Conservation (phyloP, 208 protist genomes). For the Vickermania spadyakhi region DNA sequence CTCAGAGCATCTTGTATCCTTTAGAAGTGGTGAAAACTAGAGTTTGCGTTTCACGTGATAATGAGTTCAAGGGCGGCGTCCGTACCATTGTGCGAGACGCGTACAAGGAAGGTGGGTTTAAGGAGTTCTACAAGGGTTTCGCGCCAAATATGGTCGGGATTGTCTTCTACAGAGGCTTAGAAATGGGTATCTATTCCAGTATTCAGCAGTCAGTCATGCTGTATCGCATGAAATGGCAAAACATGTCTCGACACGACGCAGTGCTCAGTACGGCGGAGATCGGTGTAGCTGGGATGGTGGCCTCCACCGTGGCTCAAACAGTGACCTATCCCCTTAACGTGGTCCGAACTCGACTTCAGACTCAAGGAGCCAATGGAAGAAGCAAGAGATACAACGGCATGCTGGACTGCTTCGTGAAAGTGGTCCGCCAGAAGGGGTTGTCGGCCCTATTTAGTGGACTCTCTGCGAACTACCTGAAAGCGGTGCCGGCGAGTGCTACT, state of each 20-base stretch:
- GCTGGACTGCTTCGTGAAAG: conserved; percentile 82
- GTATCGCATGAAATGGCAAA: conserved; percentile 57
- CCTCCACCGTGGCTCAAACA: conserved; percentile 78
- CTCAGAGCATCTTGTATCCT: conserved; percentile 82
- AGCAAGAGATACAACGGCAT: conserved; percentile 71
- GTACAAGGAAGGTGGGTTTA: conserved; percentile 57
- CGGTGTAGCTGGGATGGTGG: conserved; percentile 61
- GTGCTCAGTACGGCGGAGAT: conserved; percentile 56
- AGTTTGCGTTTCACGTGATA: conserved; percentile 56
- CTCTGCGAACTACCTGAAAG: conserved; percentile 87
- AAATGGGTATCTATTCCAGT: conserved; percentile 85
- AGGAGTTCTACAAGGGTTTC: conserved; percentile 79
- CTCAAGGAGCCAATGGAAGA: conserved; percentile 79
- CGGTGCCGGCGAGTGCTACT: conserved; percentile 68
- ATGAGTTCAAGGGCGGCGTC: conserved; percentile 65
- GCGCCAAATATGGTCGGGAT: conserved; percentile 83
- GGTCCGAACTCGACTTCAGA: conserved; percentile 83
- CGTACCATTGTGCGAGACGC: conserved; percentile 35
- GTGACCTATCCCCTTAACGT: conserved; percentile 88
- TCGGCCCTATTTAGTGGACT: conserved; percentile 79
- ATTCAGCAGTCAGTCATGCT: conserved; percentile 80
- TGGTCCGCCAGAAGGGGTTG: conserved; percentile 63
- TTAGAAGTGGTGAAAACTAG: conserved; percentile 90
- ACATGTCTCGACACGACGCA: conserved; percentile 56
- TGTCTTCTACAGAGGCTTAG: conserved; percentile 76